These are phyloP conservation scores for Periconia sp. DNA, from an alignment of 2,329 filamentous ascomycete species.

Conservation along the genomic window DNA sequence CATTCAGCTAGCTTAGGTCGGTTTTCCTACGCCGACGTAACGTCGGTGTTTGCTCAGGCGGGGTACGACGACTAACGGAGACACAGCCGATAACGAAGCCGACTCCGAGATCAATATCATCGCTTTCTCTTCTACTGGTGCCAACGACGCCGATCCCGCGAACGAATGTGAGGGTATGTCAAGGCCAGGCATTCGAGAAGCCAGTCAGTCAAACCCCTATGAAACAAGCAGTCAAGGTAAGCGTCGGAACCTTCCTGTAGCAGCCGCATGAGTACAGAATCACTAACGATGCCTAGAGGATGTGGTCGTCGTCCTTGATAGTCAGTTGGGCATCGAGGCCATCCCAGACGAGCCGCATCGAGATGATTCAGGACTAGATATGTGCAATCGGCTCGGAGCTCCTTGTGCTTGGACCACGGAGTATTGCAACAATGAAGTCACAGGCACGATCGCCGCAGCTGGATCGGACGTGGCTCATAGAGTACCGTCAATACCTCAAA, in stretches of 20 bases:
- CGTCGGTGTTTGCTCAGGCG: slow-evolving; percentile 6
- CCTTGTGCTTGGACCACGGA: slow-evolving; percentile 8
- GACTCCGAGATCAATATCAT: slow-evolving; percentile 12
- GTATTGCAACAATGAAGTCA: slow-evolving; percentile 6
- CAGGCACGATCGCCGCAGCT: slow-evolving; percentile 2
- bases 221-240: slow-evolving; percentile 17
- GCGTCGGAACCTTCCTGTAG: slow-evolving; percentile 4
- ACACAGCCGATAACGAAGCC: slow-evolving; percentile 11
- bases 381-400: slow-evolving; percentile 9
- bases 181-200: slow-evolving; percentile 1
- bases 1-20: slow-evolving; percentile 17
- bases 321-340: slow-evolving; percentile 9
- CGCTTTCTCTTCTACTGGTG: slow-evolving; percentile 1
- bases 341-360: slow-evolving; percentile 9
- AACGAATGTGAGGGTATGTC: neutral
- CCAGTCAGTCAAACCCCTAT: slow-evolving; percentile 10
- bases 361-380: slow-evolving; percentile 12
- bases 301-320: slow-evolving; percentile 16
- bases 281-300: slow-evolving; percentile 21
- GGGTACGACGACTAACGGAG: slow-evolving; percentile 14
- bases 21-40: slow-evolving; percentile 12
- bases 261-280: slow-evolving; percentile 12
- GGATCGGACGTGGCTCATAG: slow-evolving; percentile 3
- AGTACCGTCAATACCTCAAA: slow-evolving; percentile 12
- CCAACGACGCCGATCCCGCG: neutral